Percentiles rank a stretch among this genome's conserved stretches.
These are phyloP conservation scores for Cucurbita moschata DNA, from an alignment of 306 rosid species.

Conservation along the genomic window DNA sequence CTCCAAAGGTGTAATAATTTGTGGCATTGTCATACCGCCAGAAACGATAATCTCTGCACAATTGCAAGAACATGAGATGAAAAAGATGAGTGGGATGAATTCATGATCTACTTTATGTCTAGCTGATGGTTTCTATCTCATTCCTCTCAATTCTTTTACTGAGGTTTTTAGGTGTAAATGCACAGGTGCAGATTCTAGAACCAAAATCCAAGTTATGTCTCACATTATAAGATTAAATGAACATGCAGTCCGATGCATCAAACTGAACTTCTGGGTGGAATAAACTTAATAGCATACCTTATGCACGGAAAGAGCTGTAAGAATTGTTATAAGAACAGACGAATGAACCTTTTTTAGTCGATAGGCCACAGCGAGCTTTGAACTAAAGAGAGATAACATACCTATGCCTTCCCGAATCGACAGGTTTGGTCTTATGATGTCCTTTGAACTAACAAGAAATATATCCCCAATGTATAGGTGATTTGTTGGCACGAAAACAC, in stretches of 20 bases:
- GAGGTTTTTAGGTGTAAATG: neutral
- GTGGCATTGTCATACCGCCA: conserved; percentile 93
- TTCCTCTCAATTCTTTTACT: neutral
- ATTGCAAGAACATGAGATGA: neutral
- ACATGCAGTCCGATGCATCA: neutral
- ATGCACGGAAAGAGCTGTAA: neutral
- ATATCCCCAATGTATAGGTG: conserved; percentile 84
- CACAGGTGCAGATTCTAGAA: neutral
- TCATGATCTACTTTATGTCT: neutral
- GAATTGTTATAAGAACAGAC: neutral
- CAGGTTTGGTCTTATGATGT: conserved; percentile 73
- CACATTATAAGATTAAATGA: neutral
- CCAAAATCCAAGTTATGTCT: neutral
- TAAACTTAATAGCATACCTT: neutral
- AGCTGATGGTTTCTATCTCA: neutral
- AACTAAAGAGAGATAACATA: conserved; percentile 6
- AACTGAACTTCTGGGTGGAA: neutral
- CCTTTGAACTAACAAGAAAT: conserved; percentile 55
- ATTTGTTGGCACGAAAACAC: conserved; percentile 87
- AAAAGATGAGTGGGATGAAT: neutral
- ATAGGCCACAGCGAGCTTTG: neutral
- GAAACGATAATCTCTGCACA: conserved; percentile 79
- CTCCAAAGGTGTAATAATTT: conserved; percentile 48
- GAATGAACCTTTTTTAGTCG: neutral
- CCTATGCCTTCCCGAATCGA: conserved; percentile 94